Percentiles rank a stretch among this genome's conserved stretches.
phyloP scores from a whole-genome alignment of 768 basidiomycete genomes.

The Trametes meyenii region DNA sequence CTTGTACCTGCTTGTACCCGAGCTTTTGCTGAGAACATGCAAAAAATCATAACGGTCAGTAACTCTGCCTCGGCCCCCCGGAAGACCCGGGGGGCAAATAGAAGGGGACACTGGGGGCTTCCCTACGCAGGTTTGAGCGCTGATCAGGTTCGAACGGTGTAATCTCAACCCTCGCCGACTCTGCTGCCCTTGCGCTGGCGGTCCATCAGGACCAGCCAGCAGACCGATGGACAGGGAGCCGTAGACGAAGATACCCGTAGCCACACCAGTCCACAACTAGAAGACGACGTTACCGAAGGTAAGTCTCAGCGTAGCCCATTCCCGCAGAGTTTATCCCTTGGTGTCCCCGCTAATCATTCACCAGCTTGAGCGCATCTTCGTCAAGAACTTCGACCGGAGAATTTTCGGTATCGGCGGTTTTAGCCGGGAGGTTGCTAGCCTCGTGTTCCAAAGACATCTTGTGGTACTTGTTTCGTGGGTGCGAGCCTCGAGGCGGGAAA shows the following conservation, averaged over 20 bases:
- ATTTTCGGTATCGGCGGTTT: constrained; percentile 30
- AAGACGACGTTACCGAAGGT: constrained; percentile 74
- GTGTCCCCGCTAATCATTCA: constrained; percentile 41
- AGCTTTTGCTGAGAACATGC: constrained; percentile 55
- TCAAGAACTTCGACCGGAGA: constrained; percentile 35
- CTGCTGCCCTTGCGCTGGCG: constrained; percentile 31
- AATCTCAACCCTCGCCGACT: constrained; percentile 80
- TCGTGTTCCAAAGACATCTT: constrained; percentile 25
- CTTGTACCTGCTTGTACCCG: constrained; percentile 77
- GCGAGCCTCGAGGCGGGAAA: not conserved
- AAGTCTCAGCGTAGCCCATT: constrained; percentile 36
- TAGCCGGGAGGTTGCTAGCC: constrained; percentile 19
- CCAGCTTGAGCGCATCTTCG: constrained; percentile 59
- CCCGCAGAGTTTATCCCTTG: constrained; percentile 34
- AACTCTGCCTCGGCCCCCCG: constrained; percentile 41
- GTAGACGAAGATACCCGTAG: constrained; percentile 85
- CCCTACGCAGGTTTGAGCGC: constrained; percentile 98
- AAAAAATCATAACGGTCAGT: constrained; percentile 51
- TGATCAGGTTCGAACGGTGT: constrained; percentile 99
- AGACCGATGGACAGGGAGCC: constrained; percentile 28
- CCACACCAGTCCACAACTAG: constrained; percentile 72
- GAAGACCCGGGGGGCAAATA: constrained; percentile 44
- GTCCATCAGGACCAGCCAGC: constrained; percentile 32
- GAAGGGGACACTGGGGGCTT: constrained; percentile 74
- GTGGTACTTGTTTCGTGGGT: not conserved